phyloP scores from a whole-genome alignment of 2,329 filamentous ascomycete genomes.

The Colletotrichum chlorophyti region DNA sequence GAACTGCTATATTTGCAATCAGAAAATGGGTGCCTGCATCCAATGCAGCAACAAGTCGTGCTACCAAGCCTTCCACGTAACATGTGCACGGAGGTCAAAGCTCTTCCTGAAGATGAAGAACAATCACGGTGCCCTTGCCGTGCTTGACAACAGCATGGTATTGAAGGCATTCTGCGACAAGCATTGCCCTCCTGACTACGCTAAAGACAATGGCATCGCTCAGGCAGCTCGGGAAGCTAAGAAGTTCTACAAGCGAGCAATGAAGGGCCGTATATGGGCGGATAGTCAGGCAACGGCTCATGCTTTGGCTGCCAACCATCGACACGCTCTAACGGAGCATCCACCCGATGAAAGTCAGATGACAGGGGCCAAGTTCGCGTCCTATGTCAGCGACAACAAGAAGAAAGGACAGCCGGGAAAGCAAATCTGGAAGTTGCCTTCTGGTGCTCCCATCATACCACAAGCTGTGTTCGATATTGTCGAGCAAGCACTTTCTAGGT shows the following conservation, averaged over 20 bases:
- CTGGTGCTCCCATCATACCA: constrained; percentile 92
- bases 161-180: constrained; percentile 96
- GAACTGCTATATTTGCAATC: constrained; percentile 94
- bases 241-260: constrained; percentile 86
- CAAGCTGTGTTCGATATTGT: constrained; percentile 87
- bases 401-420: constrained; percentile 75
- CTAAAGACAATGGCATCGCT: constrained; percentile 83
- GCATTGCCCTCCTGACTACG: constrained; percentile 90
- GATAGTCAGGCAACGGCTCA: constrained; percentile 86
- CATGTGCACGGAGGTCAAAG: constrained; percentile 86
- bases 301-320: constrained; percentile 77
- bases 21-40: constrained; percentile 97
- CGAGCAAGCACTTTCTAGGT: constrained; percentile 81
- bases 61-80: constrained; percentile 96
- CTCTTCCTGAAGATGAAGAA: constrained; percentile 98
- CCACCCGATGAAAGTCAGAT: constrained; percentile 83
- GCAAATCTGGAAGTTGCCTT: constrained; percentile 88
- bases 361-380: constrained; percentile 81
- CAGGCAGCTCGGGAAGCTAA: constrained; percentile 83
- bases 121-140: constrained; percentile 77
- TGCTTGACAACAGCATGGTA: constrained; percentile 79
- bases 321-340: constrained; percentile 69
- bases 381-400: constrained; percentile 71
- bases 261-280: constrained; percentile 90
- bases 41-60: constrained; percentile 98